Percentiles rank a stretch among this genome's conserved stretches.
Conservation (phyloP, 768 basidiomycete species). For the Coprinopsis cinerea region DNA sequence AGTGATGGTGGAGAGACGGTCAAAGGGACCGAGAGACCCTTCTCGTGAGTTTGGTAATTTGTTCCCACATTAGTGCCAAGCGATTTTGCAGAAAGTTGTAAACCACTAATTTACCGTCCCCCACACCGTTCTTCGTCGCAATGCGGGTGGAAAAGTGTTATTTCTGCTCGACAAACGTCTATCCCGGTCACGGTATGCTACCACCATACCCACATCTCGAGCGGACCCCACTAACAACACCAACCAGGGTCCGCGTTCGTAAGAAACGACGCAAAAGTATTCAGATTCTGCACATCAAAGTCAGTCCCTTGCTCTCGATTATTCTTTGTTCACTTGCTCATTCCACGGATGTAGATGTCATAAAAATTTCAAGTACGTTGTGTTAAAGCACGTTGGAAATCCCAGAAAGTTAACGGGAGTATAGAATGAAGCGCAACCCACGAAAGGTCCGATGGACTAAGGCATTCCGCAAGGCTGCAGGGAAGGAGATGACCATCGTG, state of each 20-base stretch:
- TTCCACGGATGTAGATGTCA: constrained; percentile 86
- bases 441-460: constrained; percentile 99
- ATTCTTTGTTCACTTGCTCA: background rate
- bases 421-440: constrained; percentile 98
- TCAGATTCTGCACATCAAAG: constrained; percentile 98
- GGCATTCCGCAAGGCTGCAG: constrained; percentile 96
- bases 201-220: background rate
- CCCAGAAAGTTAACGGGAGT: background rate
- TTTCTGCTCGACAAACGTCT: constrained; percentile 95
- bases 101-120: background rate
- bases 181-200: constrained; percentile 85
- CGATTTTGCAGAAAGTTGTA: background rate
- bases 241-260: constrained; percentile 90
- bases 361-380: constrained; percentile 94
- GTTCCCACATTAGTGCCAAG: too few relatives aligned
- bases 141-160: constrained; percentile 99
- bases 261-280: constrained; percentile 96
- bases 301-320: constrained; percentile 33
- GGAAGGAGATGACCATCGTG: constrained; percentile 99
- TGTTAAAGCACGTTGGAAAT: background rate
- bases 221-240: background rate
- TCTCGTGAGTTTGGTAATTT: too few relatives aligned
- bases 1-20: too few relatives aligned
- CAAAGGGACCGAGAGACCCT: too few relatives aligned
- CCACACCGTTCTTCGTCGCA: constrained; percentile 9